These are phyloP conservation scores for Talaromyces sp. DNA, from an alignment of 2,329 filamentous ascomycete genomes.

Conservation along the genomic window DNA sequence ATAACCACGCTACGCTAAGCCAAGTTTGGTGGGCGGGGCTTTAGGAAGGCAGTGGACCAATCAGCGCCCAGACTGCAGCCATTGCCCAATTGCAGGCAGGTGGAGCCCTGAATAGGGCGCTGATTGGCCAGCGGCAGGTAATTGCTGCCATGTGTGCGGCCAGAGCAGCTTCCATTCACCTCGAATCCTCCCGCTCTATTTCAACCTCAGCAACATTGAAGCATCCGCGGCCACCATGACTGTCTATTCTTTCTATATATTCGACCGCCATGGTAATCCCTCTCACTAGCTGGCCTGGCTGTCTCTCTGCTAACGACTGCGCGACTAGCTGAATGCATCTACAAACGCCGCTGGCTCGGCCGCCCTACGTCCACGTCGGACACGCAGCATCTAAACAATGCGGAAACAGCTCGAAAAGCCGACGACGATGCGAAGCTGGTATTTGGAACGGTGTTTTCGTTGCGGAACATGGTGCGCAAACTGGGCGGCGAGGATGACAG, in stretches of 20 bases:
- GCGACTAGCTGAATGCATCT: conserved; percentile 84
- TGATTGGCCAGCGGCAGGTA: background rate
- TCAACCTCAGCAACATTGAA: background rate
- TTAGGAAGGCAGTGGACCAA: background rate
- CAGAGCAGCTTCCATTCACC: background rate
- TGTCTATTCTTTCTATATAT: conserved; percentile 97
- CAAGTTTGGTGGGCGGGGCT: background rate
- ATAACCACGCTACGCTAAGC: background rate
- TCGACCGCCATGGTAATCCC: conserved; percentile 85
- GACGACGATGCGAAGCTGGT: conserved; percentile 92
- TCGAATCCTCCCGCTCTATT: background rate
- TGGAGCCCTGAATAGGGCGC: background rate
- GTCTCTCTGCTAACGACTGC: conserved; percentile 7
- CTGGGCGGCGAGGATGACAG: conserved; percentile 85
- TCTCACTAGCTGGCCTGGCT: background rate
- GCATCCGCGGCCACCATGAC: conserved; percentile 60
- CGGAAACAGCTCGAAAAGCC: conserved; percentile 33
- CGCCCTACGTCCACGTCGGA: conserved; percentile 47
- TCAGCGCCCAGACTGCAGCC: background rate
- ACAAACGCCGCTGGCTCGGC: conserved; percentile 77
- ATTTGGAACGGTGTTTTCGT: conserved; percentile 92
- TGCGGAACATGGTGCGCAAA: conserved; percentile 95
- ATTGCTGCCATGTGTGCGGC: background rate
- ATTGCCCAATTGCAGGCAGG: background rate
- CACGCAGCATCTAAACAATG: conserved; percentile 41